Base-by-base conservation (phyloP, 2,329 filamentous ascomycete species). In the Periconia digitata region DNA sequence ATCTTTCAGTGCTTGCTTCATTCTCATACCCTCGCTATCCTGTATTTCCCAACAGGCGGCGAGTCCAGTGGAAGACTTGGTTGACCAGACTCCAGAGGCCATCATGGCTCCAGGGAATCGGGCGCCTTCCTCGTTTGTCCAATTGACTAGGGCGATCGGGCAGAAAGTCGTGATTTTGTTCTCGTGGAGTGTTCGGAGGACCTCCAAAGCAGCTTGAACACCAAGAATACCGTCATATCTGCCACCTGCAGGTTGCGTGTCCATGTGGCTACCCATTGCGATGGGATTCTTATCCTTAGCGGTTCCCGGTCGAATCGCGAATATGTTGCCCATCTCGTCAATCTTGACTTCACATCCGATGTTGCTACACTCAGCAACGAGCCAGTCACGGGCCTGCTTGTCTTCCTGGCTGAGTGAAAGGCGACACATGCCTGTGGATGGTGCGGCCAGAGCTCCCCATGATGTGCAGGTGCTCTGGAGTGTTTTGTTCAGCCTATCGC, bases 71-170 rank as follows among this genome's bases (percentile, higher is more conserved):
- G 75, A 75, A 18, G 77, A 85, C 0, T 86, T 83, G 7, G 59
- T 64, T 16, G 60, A 64, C 87, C 87, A 92, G 8, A 91, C 88
- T 1, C 86, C 87, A 0, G 86, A 90, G 0, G 84, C 76, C 44
- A 88, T 75, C 83, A 89, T 90, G 18, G 83, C 86, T 27, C 84
- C 83, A 0, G 87, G 87, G 54, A 91, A 92, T 0, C 88, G 80
- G 1, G 87, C 88, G 2, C 88, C 88, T 72, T 92, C 89, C 73
- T 92, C 89, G 62, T 89, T 89, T 1, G 86, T 90, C 86, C 85
- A 89, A 63, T 90, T 87, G 7, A 91, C 81, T 2, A 90, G 79
- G 0, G 86, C 87, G 0, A 91, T 76, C 1, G 85, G 85, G 20
- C 81, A 86, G 27, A 85, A 77, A 0, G 66, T 69, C 23, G 56